Conservation (phyloP, 345 rosid species). For the Punica granatum region DNA sequence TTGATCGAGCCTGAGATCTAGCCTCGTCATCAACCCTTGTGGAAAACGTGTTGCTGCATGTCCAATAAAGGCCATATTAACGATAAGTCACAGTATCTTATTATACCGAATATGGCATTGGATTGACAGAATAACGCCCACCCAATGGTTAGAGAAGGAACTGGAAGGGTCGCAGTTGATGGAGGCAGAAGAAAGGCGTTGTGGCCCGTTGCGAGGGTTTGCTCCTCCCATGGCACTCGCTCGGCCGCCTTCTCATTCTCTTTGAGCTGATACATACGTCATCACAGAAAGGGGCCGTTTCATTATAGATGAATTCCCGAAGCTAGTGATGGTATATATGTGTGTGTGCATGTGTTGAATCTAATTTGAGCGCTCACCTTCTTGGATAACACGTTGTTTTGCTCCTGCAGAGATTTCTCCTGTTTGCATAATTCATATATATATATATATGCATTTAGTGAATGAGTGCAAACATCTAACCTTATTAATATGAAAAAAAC, state of each 20-base stretch:
- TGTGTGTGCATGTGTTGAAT: neutral
- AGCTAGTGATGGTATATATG: neutral
- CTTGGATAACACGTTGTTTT: constrained; percentile 43
- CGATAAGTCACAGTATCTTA: neutral
- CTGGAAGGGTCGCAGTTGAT: constrained; percentile 12
- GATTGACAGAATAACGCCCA: too few species aligned
- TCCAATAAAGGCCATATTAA: neutral
- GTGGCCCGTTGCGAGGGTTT: constrained; percentile 19
- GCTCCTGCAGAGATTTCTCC: constrained; percentile 51
- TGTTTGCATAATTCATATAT: constrained; percentile 14
- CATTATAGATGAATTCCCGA: too few species aligned
- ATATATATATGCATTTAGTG: neutral
- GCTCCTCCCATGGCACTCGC: constrained; percentile 25
- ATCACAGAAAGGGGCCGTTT: too few species aligned
- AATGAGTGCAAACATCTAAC: too few species aligned
- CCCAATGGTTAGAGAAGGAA: constrained; percentile 39
- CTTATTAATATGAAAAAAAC: too few species aligned
- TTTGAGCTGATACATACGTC: constrained; percentile 20
- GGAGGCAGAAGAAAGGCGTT: constrained; percentile 19
- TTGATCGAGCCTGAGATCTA: constrained; percentile 12
- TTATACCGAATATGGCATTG: too few species aligned
- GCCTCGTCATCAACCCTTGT: constrained; percentile 15
- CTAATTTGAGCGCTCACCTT: constrained; percentile 37
- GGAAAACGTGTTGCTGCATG: constrained; percentile 24
- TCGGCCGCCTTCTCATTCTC: constrained; percentile 28